A percentile compares a stretch with the other conserved stretches of the same genome.
These are phyloP conservation scores for Glycine soja DNA, from an alignment of 306 rosid genomes.

Conservation along the genomic window DNA sequence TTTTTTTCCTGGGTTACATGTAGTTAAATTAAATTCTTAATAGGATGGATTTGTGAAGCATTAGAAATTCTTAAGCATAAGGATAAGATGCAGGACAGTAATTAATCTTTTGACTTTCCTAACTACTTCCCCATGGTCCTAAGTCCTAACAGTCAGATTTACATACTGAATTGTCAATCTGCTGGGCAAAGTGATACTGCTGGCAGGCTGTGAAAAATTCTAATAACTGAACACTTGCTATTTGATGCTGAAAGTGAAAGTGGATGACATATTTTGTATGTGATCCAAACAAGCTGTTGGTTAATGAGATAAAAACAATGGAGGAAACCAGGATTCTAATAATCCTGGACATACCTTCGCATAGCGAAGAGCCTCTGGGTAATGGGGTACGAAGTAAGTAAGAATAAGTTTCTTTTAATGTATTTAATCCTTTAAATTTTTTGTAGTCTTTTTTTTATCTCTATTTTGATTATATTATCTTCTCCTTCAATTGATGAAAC, in stretches of 20 bases:
- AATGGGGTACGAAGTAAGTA: too few species aligned
- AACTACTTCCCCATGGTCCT: too few species aligned
- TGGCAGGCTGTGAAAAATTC: neutral
- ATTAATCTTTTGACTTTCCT: too few species aligned
- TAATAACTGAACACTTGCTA: neutral
- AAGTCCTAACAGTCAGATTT: too few species aligned
- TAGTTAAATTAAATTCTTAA: neutral
- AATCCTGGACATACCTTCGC: neutral
- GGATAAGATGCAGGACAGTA: too few species aligned
- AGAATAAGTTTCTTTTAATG: neutral
- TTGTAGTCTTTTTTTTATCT: neutral
- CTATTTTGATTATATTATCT: neutral
- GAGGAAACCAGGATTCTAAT: neutral
- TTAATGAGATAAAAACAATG: neutral
- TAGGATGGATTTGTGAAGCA: too few species aligned
- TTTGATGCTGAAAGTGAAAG: constrained; percentile 5
- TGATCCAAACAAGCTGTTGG: neutral
- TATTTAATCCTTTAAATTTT: neutral
- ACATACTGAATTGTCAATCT: too few species aligned
- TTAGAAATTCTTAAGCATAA: too few species aligned
- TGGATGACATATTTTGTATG: neutral
- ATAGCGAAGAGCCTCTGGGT: too few species aligned
- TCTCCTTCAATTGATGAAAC: neutral
- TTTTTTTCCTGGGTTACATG: neutral
- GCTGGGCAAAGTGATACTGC: too few species aligned